Conservation (phyloP, 2,329 filamentous ascomycete genomes). For the Tothia fuscella region DNA sequence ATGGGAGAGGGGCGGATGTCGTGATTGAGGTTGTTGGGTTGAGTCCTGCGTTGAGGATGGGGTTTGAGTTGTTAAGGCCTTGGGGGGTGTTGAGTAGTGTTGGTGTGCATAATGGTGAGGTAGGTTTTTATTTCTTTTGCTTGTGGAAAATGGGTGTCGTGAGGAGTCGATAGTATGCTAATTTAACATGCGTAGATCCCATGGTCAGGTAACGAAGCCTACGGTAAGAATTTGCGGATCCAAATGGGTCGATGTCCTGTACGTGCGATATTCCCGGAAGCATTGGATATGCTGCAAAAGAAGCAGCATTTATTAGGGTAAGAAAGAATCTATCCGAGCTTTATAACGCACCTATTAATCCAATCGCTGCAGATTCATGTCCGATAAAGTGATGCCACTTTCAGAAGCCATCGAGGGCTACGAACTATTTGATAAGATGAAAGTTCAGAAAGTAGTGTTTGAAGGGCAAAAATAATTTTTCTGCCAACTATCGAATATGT, state of each 20-base stretch:
- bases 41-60: constrained; percentile 34
- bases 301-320: constrained; percentile 38
- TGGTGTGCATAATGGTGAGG: constrained; percentile 36
- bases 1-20: constrained; percentile 73
- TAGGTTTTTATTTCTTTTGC: constrained; percentile 7
- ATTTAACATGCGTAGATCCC: constrained; percentile 25
- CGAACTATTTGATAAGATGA: constrained; percentile 40
- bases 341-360: constrained; percentile 1
- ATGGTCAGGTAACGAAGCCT: constrained; percentile 36
- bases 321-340: constrained; percentile 12
- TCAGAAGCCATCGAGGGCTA: constrained; percentile 40
- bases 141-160: not conserved
- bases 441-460: constrained; percentile 42
- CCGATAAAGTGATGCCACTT: constrained; percentile 41
- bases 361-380: constrained; percentile 34
- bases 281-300: constrained; percentile 32
- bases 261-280: constrained; percentile 36
- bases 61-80: constrained; percentile 36
- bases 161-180: not conserved
- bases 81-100: constrained; percentile 37
- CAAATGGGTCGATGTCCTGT: constrained; percentile 41
- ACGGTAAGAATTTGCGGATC: constrained; percentile 37
- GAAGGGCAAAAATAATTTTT: constrained; percentile 19
- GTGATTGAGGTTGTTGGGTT: constrained; percentile 50
- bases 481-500: too few species aligned